phyloP scores from a whole-genome alignment of 1,284 basidiomycete genomes.

The Pholiota adiposa region DNA sequence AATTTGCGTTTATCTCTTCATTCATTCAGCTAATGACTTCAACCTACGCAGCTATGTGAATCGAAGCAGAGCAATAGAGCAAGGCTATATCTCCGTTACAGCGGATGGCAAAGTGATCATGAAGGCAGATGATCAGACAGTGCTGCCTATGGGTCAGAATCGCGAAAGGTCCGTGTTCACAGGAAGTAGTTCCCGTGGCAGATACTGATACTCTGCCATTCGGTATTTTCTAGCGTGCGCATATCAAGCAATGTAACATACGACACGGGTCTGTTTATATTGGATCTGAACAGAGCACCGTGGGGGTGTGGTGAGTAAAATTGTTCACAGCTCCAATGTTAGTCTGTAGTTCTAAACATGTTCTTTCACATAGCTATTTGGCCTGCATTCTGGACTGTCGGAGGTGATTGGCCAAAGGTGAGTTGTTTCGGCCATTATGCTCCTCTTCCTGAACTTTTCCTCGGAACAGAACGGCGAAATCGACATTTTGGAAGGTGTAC shows the following conservation, averaged over 20 bases:
- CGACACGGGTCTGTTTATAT: constrained; percentile 70
- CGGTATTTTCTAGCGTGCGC: constrained; percentile 49
- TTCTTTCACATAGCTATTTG: constrained; percentile 50
- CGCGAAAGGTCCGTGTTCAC: constrained; percentile 55
- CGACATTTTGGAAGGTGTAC: constrained; percentile 81
- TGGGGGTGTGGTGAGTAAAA: constrained; percentile 67
- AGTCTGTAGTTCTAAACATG: background rate
- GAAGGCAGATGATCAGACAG: constrained; percentile 71
- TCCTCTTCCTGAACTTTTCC: background rate
- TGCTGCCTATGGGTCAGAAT: constrained; percentile 51
- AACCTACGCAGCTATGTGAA: constrained; percentile 25
- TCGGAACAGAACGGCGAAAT: constrained; percentile 68
- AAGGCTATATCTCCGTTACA: constrained; percentile 45
- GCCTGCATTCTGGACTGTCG: constrained; percentile 68
- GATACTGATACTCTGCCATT: background rate
- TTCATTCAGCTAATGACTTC: background rate
- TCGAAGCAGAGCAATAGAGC: constrained; percentile 23
- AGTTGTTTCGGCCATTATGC: constrained; percentile 9
- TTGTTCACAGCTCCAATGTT: background rate
- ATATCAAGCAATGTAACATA: constrained; percentile 60
- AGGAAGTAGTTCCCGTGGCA: background rate
- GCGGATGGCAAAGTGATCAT: constrained; percentile 66
- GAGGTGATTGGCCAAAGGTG: constrained; percentile 58
- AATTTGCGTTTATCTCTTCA: constrained; percentile 1
- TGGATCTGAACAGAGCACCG: constrained; percentile 69